Evolutionary conservation across 2,329 filamentous ascomycete genomes (phyloP), one percentile per base, ranked within the genome.

Genomic region (Ampelomyces quisqualis): DNA sequence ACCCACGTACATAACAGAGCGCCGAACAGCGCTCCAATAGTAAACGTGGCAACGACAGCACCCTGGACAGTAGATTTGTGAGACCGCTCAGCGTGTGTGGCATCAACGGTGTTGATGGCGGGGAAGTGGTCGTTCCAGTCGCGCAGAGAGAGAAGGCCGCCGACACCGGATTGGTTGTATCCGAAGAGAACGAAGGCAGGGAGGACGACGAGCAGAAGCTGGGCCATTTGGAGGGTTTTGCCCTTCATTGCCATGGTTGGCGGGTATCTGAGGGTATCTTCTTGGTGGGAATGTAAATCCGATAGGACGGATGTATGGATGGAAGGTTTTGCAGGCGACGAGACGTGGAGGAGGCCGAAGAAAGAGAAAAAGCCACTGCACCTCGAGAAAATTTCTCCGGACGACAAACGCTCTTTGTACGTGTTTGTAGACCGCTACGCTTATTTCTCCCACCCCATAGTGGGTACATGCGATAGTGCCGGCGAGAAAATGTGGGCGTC

Each of bases 151-250:
- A 73, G 53, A n/a, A 77, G 62, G 10, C 74, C 73, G 30, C 74
- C 74, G n/a, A 73, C 67, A 32, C 72, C 73, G 34, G 72, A 71
- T 52, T 77, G 73, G 54, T 78, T 77, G 65, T 77, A 78, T 37
- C 76, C 75, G 49, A 75, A 77, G 33, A 74, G 64, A 38, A 76
- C 69, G 44, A 76, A 76, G 13, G 69, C 58, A 5, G 69, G 69
- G 31, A 66, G 43, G 38, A 70, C 68, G 24, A 71, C 62, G 30
- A 70, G 54, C 46, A 68, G 36, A 17, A 69, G 63, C 52, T 69
- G 63, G 22, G 55, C 54, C 38, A 49, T 48, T 41, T 57, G 55
- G 17, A 67, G 56, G 7, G 57, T 43, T 37, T 57, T 58, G 45
- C 63, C 63, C 14, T 23, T 45, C 32, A 56, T 44, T 18, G 27